Evolutionary conservation across 345 rosid genomes (phyloP), one percentile per base, ranked within the genome.

Genomic region (Salix udensis): DNA sequence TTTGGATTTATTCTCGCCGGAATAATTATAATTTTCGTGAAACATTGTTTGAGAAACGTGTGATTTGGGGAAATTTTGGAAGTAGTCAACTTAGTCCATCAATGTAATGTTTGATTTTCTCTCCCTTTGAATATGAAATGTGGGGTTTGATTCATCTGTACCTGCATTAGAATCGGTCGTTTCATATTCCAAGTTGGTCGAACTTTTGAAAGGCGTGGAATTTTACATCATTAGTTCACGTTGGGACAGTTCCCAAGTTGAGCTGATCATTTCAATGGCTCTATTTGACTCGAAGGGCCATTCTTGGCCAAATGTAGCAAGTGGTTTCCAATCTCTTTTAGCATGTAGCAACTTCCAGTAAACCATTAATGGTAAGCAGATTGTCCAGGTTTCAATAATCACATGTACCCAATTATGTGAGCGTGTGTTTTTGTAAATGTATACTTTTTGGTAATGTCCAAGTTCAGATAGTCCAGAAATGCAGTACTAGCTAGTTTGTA

Each of bases 101-200:
- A n/a, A 39, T 76, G 26, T 3, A 8, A 28, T 40, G 37, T 6
- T 7, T 18, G 31, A 7, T 23, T 44, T 40, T 40, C 2, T 34
- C 36, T 34, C 26, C 36, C 15, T 65, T 44, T 30, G 48, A 15
- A 46, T 13, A 36, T 31, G 65, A 68, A 65, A 21, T 14, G 80
- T 75, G 74, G 82, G 80, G 76, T 55, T 34, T 77, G 70, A 74
- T 74, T 70, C 83, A 55, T 77, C 53, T 36, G 34, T 21, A 66
- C 58, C 58, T 75, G 14, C 52, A 71, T 34, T 4, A 24, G 72
- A 68, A 53, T 40, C 62, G 67, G 77, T 75, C 58, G 16, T 26
- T 65, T 73, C 58, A 66, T n/a, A 7, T 15, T 23, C 23, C 64
- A 70, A 74, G 62, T 70, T 65, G 73, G 72, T 12, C 8, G 1